Base-by-base conservation (phyloP, 257 asterid species). In the Solanum lycopersicoides region DNA sequence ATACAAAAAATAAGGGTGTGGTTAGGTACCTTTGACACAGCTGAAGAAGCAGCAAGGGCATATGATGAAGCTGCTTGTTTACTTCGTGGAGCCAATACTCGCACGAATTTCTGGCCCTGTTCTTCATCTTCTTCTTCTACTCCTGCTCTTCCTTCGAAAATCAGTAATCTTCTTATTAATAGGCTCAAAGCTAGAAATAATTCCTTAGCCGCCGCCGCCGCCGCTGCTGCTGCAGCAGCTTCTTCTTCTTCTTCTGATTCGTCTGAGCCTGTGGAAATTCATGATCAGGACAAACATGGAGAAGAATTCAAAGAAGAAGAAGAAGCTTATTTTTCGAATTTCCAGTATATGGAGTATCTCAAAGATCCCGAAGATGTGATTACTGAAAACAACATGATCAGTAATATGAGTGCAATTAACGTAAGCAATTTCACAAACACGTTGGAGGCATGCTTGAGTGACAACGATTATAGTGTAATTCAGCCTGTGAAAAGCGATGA, bases 61-160 rank as follows among this genome's bases (percentile, higher is more conserved):
- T 87, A 87, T 82, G 89, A 87, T 82, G 89, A 87, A 74, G 96
- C 96, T 0, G 99, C 98, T 16, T 96, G 98, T 86, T 89, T 96
- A 89, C 99, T 96, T 28, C 94, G 99, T 2, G 99, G 99, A 20
- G 91, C 98, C 7, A 96, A 95, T 66, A 96, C 99, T 9, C 88
- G 98, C 25, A 95, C 98, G 0, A 96, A 96, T 85, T 96, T 96
- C 88, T 95, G 98, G 97, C 98, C 98, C 21, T 80, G 86, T 85
- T 82, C 91, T 76, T 83, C 94, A 0, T 90, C 89, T 23, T 84
- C 95, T 4, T 89, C 94, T 15, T 42, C 93, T 4, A 53, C 94
- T 25, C 92, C 98, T 0, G 97, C 94, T 20, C 92, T 96, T 7
- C 95, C 98, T 50, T 91, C 98, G 0, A 96, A 93, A 84, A 95